Percentiles rank a stretch among this genome's conserved stretches.
These are phyloP conservation scores for Petunia axillaris DNA, from an alignment of 257 asterid genomes.

Conservation along the genomic window DNA sequence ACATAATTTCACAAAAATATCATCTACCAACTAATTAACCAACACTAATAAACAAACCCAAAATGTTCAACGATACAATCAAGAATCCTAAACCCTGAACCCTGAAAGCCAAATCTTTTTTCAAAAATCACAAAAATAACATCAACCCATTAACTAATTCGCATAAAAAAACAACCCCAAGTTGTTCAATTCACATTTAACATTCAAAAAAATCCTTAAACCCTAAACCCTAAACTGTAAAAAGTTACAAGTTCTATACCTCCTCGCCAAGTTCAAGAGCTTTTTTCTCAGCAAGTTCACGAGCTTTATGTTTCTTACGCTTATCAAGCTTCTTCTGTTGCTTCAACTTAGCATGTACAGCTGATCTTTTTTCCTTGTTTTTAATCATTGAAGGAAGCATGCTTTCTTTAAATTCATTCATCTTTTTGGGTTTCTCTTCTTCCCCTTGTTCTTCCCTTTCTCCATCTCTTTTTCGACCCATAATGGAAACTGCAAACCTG, in stretches of 20 bases:
- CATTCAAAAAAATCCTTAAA: too few relatives aligned
- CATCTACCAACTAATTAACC: too few relatives aligned
- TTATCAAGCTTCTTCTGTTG: conserved; percentile 77
- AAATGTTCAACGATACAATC: background rate
- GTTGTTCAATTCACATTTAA: background rate
- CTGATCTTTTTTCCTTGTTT: conserved; percentile 84
- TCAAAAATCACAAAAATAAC: background rate
- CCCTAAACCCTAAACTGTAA: background rate
- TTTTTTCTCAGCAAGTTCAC: conserved; percentile 75
- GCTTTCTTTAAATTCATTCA: conserved; percentile 38
- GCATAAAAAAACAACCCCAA: background rate
- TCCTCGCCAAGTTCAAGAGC: conserved; percentile 95
- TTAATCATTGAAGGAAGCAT: conserved; percentile 77
- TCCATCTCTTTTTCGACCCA: conserved; percentile 29
- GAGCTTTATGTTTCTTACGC: conserved; percentile 65
- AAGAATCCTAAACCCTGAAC: background rate
- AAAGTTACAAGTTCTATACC: conserved; percentile 25
- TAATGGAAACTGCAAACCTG: background rate
- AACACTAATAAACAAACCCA: background rate
- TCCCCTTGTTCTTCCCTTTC: conserved; percentile 18
- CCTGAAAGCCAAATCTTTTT: background rate
- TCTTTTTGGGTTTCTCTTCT: conserved; percentile 32
- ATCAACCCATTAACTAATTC: background rate
- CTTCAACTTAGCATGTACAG: conserved; percentile 75
- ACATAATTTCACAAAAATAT: too few relatives aligned